Conservation (phyloP, 2,329 filamentous ascomycete genomes). For the Sporothrix phasma region DNA sequence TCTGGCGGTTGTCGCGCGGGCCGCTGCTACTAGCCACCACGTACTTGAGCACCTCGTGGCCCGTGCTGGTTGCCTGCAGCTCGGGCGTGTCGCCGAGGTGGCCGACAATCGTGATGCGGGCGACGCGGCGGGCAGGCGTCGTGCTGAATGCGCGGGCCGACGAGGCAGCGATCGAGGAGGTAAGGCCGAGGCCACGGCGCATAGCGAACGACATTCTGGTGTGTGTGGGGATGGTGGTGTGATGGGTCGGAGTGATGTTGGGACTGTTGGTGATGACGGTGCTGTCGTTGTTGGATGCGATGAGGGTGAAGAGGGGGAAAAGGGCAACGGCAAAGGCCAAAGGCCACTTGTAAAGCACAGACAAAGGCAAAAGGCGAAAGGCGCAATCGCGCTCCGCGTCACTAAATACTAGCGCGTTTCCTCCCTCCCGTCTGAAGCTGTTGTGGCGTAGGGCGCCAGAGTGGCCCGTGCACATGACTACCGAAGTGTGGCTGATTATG, state of each 20-base stretch:
- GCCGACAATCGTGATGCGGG: constrained; percentile 79
- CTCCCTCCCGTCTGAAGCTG: neutral
- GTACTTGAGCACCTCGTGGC: constrained; percentile 68
- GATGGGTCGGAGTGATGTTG: neutral
- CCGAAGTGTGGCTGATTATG: neutral
- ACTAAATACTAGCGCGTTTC: neutral
- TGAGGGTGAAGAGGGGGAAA: neutral
- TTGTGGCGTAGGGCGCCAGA: neutral
- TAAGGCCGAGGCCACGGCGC: constrained; percentile 18
- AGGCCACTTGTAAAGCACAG: neutral
- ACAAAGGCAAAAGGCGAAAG: neutral
- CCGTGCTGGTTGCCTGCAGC: constrained; percentile 56
- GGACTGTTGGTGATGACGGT: neutral
- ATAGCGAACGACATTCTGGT: constrained; percentile 20
- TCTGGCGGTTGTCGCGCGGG: constrained; percentile 57
- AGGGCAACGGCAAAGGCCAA: neutral
- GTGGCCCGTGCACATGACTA: neutral
- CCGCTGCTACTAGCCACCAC: constrained; percentile 61
- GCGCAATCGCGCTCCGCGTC: constrained; percentile 6
- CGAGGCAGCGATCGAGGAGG: constrained; percentile 35
- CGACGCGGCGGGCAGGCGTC: constrained; percentile 53
- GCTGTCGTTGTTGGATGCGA: neutral
- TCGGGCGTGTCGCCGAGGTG: constrained; percentile 75
- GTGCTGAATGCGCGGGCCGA: constrained; percentile 65
- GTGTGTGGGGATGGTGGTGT: neutral